Evolutionary conservation across 1,284 basidiomycete genomes (phyloP), one percentile per base, ranked within the genome.

Genomic region (Trichosporon sp.): DNA sequence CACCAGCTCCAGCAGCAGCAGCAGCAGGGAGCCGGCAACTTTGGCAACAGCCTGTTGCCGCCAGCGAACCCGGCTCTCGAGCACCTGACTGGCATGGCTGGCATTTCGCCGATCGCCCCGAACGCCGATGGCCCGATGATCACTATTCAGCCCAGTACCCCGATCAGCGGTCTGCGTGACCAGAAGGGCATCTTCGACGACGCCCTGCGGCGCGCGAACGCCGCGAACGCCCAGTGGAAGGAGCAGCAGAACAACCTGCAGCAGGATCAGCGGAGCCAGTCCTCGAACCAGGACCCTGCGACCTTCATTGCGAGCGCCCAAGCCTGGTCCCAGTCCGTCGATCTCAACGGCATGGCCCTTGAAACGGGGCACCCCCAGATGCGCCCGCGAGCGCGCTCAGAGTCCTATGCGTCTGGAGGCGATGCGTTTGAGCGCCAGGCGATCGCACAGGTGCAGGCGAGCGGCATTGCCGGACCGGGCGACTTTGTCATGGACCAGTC

Each of bases 61-160:
- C 81, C 81, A 5, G 73, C 72, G 15, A 80, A 81, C 67, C 80
- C 80, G 0, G 75, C 75, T 15, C 68, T 82, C n/a, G 76, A 78
- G 60, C 76, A 76, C 53, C 47, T 81, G 44, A 77, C 79, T 0
- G 81, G 81, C 25, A 82, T 82, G 80, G 78, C 77, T 18, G 81
- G 81, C 7, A 80, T 82, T 71, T 80, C 78, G 64, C 81, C 81
- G 5, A 81, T 82, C 38, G 80, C 74, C 4, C 77, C 80, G 8
- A 80, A 75, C 67, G 78, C 78, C 1, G 83, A 81, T 65, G 82
- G 82, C 2, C 83, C 82, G 6, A 80, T 80, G 76, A 84, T 84
- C 72, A 80, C 77, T 64, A 79, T 84, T n/a, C 82, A 83, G 65
- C 83, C 83, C 1, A 82, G 80, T 66, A 84, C 83, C 11, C 83